Conservation (phyloP, 2,329 filamentous ascomycete genomes). For the Tolypocladium ophioglossoides region DNA sequence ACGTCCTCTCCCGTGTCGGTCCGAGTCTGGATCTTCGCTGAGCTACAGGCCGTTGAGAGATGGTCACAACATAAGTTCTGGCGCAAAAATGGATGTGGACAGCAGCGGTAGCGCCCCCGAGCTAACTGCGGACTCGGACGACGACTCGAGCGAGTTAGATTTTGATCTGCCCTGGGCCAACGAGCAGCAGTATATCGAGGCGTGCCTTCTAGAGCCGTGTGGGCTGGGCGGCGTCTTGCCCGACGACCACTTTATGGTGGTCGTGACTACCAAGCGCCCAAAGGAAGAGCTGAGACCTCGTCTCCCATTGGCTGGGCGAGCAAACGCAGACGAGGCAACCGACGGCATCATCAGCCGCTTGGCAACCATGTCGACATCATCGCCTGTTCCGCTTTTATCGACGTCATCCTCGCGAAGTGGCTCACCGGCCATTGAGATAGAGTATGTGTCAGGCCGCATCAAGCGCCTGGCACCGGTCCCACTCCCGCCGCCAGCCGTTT, state of each 20-base stretch:
- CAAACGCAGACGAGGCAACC: slow-evolving; percentile 18
- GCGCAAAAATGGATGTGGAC: slow-evolving; percentile 19
- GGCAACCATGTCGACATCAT: slow-evolving; percentile 29
- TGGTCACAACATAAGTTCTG: slow-evolving; percentile 8
- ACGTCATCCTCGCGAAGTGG: background rate
- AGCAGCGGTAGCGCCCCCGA: slow-evolving; percentile 14
- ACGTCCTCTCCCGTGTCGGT: slow-evolving; percentile 22
- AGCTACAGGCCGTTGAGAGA: slow-evolving; percentile 39
- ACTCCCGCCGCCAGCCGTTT: slow-evolving; percentile 42
- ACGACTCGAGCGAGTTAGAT: slow-evolving; percentile 27
- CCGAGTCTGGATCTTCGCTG: slow-evolving; percentile 40
- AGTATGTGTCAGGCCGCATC: slow-evolving; percentile 33
- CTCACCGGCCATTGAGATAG: slow-evolving; percentile 24
- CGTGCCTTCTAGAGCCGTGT: slow-evolving; percentile 39
- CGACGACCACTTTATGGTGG: slow-evolving; percentile 53
- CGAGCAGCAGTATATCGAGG: slow-evolving; percentile 25
- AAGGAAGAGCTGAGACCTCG: slow-evolving; percentile 13
- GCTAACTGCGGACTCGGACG: slow-evolving; percentile 22
- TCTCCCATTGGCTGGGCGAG: background rate
- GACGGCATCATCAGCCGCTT: slow-evolving; percentile 31
- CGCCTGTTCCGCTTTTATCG: slow-evolving; percentile 13
- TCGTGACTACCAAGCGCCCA: slow-evolving; percentile 39
- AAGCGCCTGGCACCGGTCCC: slow-evolving; percentile 34
- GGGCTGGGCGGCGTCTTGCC: slow-evolving; percentile 49
- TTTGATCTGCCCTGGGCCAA: slow-evolving; percentile 37